Base-by-base conservation (phyloP, 495 filamentous ascomycete species). In the Echria macrotheca region DNA sequence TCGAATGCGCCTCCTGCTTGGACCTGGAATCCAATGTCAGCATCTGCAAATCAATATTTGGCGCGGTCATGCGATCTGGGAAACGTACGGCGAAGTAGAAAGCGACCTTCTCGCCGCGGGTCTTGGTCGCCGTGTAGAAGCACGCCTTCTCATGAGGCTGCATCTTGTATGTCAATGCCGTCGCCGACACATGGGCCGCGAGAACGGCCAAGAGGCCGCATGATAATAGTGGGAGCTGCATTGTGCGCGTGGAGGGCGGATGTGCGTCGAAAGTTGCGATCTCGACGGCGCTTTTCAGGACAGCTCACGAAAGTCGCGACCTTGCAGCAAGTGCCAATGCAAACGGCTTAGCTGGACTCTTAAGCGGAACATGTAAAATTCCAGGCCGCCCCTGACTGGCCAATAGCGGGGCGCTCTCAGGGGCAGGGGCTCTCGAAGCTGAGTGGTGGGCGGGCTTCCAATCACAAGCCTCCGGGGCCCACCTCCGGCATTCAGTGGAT, bases 1-100 rank as follows among this genome's bases (percentile, higher is more conserved):
- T 97, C 91, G 76, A 95, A 96, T 31, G 88, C 91, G 47, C 91
- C 89, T 53, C 90, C 90, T 14, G 90, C 86, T 93, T 96, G 90
- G 15, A 96, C 91, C 90, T 96, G 58, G 47, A 24, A 18, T 17
- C 35, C 35, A 37, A 15, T n/a, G n/a, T n/a, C n/a, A n/a, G n/a
- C n/a, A n/a, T n/a, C n/a, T n/a, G n/a, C n/a, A n/a, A n/a, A n/a
- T n/a, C n/a, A n/a, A n/a, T n/a, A n/a, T n/a, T n/a, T n/a, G n/a
- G n/a, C n/a, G n/a, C n/a, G n/a, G n/a, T n/a, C n/a, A n/a, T n/a
- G n/a, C n/a, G n/a, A n/a, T n/a, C n/a, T n/a, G n/a, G n/a, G n/a
- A 5, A 69, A 26, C 88, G 56, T 69, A 98, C 93, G 44, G 94
- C 94, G 69, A 97, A 99, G 71, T 99, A 99, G 61, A 99, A 99